Evolutionary conservation across 495 filamentous ascomycete species (phyloP).

Genomic region (Lophiostoma macrostomum): DNA sequence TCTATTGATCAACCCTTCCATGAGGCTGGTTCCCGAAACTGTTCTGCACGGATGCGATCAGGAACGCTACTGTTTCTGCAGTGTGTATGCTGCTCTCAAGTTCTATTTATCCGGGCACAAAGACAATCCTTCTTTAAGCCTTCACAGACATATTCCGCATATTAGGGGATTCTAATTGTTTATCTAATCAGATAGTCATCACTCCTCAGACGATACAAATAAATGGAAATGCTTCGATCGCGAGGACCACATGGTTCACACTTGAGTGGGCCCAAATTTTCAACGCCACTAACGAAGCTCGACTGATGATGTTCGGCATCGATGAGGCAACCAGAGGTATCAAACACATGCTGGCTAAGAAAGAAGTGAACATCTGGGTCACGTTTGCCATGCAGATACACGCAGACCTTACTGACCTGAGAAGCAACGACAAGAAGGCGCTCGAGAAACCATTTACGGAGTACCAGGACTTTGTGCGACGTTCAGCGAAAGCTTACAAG

Average conservation of each 20-base stretch:
- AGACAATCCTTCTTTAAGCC: no score
- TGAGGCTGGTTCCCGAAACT: not conserved
- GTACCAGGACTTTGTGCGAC: not conserved
- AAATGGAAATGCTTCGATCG: no score
- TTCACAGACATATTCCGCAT: no score
- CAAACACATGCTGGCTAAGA: not conserved
- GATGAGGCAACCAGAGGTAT: not conserved
- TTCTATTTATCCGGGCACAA: no score
- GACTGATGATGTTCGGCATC: not conserved
- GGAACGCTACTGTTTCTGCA: not conserved
- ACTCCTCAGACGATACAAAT: not conserved
- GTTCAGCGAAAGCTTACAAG: no score
- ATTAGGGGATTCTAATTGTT: no score
- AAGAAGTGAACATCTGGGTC: not conserved
- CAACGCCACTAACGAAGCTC: not conserved
- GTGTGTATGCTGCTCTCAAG: not conserved
- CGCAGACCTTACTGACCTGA: not conserved
- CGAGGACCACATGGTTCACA: not conserved
- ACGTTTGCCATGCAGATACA: conserved; percentile 3
- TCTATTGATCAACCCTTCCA: not conserved
- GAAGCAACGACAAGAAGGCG: not conserved
- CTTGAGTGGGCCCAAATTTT: not conserved
- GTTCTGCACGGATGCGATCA: not conserved
- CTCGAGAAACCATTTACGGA: not conserved
- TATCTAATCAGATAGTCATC: not conserved